Evolutionary conservation across 2,329 filamentous ascomycete genomes (phyloP), one percentile per base, ranked within the genome.

Genomic region (Fusarium napiforme): DNA sequence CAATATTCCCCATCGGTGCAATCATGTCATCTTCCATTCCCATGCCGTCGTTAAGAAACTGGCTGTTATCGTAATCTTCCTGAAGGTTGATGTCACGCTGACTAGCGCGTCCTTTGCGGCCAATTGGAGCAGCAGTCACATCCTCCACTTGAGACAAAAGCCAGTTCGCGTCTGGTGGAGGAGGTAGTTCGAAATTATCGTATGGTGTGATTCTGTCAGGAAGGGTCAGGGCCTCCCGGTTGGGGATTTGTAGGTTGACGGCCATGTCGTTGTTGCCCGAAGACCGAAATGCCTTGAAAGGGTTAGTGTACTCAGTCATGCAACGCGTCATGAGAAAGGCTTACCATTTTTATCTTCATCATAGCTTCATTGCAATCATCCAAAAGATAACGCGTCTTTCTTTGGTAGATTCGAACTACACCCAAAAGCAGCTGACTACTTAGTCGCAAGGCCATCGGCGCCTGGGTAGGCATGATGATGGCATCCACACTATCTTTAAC

Each of bases 361-460:
- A 99, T 87, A 43, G 96, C 96, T 84, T 99, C 96, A 79, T 97
- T 98, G 84, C 96, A 99, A 81, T 99, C 96, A 79, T 99, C 96
- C 53, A 98, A 87, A 57, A 99, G 86, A 83, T 99, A 99, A 78
- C 95, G 93, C 79, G 96, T 96, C 85, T 99, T 99, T 80, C 96
- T 90, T 83, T 95, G 97, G 84, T 99, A 99, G 80, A 99, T 99
- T 80, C 96, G 91, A 77, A 98, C 96, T 32, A 99, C 96, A 85
- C 96, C 96, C 63, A 99, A 89, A 79, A 99, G 87, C 65, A 99
- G 88, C 85, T 99, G 96, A 68, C 96, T 95, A 80, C 95, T 98
- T 71, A 99, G 86, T 76, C 96, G 94, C 79, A 99, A 85, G 36
- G 96, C 96, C 90, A 99, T 96, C 36, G 96, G 96, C 46, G 96